phyloP scores from a whole-genome alignment of 73 alveolate species.

The Tetrahymena malaccensis region DNA sequence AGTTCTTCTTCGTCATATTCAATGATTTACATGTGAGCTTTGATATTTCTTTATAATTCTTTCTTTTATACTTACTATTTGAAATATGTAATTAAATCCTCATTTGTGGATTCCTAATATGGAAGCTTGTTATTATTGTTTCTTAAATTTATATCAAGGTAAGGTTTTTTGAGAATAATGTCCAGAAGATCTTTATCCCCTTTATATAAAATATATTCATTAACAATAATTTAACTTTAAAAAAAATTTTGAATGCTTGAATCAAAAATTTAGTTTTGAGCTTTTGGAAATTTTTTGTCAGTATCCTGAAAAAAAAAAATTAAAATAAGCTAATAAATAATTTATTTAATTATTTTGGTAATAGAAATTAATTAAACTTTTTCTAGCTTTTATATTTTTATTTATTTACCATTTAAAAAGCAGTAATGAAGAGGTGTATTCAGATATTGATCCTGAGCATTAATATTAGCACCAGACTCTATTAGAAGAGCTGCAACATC shows the following conservation, averaged over 20 bases:
- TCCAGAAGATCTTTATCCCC: background rate
- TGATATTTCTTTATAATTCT: background rate
- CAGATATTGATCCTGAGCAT: background rate
- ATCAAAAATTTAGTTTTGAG: background rate
- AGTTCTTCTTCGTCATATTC: background rate
- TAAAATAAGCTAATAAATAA: too few relatives aligned
- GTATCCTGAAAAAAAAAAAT: background rate
- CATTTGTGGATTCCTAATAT: background rate
- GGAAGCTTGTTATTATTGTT: background rate
- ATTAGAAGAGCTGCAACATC: background rate
- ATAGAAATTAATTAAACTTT: background rate
- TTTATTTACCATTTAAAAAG: background rate
- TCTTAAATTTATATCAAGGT: background rate
- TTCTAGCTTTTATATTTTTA: background rate
- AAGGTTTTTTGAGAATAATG: background rate
- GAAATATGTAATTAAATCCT: background rate
- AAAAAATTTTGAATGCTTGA: background rate
- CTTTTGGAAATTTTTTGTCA: background rate
- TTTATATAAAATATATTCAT: background rate
- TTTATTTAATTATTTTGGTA: background rate
- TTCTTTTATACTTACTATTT: background rate
- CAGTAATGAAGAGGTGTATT: background rate
- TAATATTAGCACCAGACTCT: background rate
- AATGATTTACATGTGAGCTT: background rate
- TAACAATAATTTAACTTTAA: background rate